These are phyloP conservation scores for Ilex aquifolium DNA, from an alignment of 257 asterid species.

Conservation along the genomic window DNA sequence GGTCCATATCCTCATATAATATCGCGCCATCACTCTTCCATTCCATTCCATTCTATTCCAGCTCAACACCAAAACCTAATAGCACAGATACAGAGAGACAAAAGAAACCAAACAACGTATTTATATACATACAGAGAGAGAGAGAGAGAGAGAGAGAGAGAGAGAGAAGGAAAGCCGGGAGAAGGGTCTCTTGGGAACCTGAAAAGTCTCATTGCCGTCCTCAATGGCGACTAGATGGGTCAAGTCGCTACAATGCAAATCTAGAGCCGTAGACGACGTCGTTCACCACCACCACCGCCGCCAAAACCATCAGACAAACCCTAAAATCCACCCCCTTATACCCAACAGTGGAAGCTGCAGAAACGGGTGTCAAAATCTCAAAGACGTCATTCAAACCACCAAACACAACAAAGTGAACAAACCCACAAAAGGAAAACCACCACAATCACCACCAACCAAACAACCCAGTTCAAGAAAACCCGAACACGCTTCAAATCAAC, in stretches of 20 bases:
- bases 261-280: conserved; percentile 80
- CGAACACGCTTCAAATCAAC: conserved; percentile 21
- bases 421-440: conserved; percentile 24
- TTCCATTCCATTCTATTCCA: too few species aligned
- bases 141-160: too few species aligned
- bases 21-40: too few species aligned
- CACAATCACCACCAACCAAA: conserved; percentile 23
- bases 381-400: conserved; percentile 31
- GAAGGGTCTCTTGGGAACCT: too few species aligned
- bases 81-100: too few species aligned
- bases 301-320: conserved; percentile 6
- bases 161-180: too few species aligned
- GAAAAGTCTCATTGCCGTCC: too few species aligned
- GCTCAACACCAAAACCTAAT: too few species aligned
- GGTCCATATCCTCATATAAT: too few species aligned
- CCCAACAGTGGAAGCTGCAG: conserved; percentile 59
- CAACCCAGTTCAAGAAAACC: conserved; percentile 34
- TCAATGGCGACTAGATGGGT: conserved; percentile 62
- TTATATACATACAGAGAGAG: too few species aligned
- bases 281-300: conserved; percentile 23
- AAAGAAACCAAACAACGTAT: too few species aligned
- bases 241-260: conserved; percentile 82
- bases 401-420: conserved; percentile 7
- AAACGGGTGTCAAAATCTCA: conserved; percentile 35
- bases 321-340: conserved; percentile 12